Evolutionary conservation across 1,284 basidiomycete species (phyloP), one percentile per base, ranked within the genome.

Genomic region (Tetrapyrgos nigripes): DNA sequence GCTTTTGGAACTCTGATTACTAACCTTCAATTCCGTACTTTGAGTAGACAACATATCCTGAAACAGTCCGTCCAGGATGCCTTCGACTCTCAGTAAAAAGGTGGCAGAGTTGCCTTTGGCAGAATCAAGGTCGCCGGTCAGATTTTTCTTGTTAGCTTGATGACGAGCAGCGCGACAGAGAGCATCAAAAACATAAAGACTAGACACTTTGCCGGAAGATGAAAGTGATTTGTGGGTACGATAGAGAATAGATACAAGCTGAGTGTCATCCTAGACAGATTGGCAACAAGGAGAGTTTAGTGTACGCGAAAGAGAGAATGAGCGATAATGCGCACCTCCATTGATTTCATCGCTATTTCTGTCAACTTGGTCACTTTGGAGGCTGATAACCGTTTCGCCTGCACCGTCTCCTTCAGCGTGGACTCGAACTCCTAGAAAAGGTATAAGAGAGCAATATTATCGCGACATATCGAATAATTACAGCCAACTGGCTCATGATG

Each of bases 121-220:
- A 23, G 82, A 76, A 53, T 81, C 81, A 19, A 81, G 68, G 62
- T 89, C 84, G 60, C 80, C 83, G 63, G 80, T 78, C 19, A 86
- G 74, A 57, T 79, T 79, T 53, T 87, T 83, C 71, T 93, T 94
- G 69, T 79, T 86, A 44, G 80, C 85, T 54, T 86, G 81, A 62
- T 79, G 79, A 62, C 86, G 83, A n/a, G 93, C 93, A 17, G 90
- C 93, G 57, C 95, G 87, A 46, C 92, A 85, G 61, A 97, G 82
- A 17, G 94, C 92, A 75, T 97, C 95, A 71, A 97, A 93, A 45
- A 90, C 87, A 75, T 97, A 97, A 57, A 97, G 80, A 74, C 92
- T 93, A 48, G 85, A 87, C 60, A 95, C 85, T 70, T 97, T 95
- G 62, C 81, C 76, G 19, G 82, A 70, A 10, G 83, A 73, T 3